Percentiles rank a stretch among this genome's conserved stretches.
Evolutionary conservation across 345 rosid genomes (phyloP).

Genomic region (Bruguiera gymnorhiza): DNA sequence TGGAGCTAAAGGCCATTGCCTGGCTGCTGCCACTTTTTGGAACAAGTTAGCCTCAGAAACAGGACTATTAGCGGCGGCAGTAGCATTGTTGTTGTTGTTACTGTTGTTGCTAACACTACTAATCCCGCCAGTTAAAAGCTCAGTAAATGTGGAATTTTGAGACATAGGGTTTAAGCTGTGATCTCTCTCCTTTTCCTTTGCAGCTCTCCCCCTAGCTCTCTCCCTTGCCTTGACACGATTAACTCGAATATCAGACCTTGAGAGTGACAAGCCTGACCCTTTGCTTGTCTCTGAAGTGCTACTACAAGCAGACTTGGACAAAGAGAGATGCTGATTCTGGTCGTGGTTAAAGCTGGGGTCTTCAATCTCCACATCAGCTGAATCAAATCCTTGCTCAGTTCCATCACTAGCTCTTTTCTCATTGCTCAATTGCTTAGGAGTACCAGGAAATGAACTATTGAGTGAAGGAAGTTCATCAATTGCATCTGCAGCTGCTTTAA

Average conservation of each 20-base stretch:
- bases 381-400: conserved; percentile 45
- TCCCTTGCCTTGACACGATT: conserved; percentile 70
- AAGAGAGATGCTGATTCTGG: conserved; percentile 57
- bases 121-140: conserved; percentile 72
- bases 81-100: neutral
- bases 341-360: conserved; percentile 42
- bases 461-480: conserved; percentile 86
- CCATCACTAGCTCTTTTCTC: conserved; percentile 51
- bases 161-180: conserved; percentile 41
- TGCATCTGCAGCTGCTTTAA: conserved; percentile 75
- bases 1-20: conserved; percentile 56
- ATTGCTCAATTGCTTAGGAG: conserved; percentile 58
- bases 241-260: conserved; percentile 57
- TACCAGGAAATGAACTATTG: conserved; percentile 56
- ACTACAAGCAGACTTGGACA: conserved; percentile 91
- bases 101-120: conserved; percentile 20
- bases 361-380: conserved; percentile 52
- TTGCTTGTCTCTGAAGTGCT: conserved; percentile 94
- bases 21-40: conserved; percentile 33
- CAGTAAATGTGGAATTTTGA: conserved; percentile 67
- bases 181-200: conserved; percentile 66
- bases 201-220: conserved; percentile 79
- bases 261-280: conserved; percentile 76
- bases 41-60: conserved; percentile 40
- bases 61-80: conserved; percentile 29